Percentiles rank a stretch among this genome's conserved stretches.
Evolutionary conservation across 2,329 filamentous ascomycete species (phyloP).

Genomic region (Magnaporthiopsis incrustans): DNA sequence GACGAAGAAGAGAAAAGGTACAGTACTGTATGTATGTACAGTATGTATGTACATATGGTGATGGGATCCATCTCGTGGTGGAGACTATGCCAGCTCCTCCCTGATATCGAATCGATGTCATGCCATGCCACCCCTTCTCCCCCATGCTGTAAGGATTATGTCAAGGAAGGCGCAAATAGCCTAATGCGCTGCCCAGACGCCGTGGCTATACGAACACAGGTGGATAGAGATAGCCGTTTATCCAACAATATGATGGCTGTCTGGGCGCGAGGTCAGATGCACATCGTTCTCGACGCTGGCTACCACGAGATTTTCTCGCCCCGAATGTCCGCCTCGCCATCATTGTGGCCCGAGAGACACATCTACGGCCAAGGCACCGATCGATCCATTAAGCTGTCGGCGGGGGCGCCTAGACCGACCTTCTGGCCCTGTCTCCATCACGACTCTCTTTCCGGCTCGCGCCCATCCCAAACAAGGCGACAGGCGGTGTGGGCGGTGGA

Average conservation of each 20-base stretch:
- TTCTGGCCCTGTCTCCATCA: background rate
- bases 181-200: too few relatives aligned
- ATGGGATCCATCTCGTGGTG: background rate
- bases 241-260: background rate
- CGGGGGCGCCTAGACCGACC: background rate
- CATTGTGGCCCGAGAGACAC: background rate
- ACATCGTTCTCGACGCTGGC: too few relatives aligned
- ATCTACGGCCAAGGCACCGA: background rate
- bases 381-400: background rate
- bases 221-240: background rate
- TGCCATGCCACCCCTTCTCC: too few relatives aligned
- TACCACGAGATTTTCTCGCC: background rate
- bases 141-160: background rate
- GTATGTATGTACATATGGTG: too few relatives aligned
- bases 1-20: background rate
- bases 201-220: background rate
- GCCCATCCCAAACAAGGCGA: background rate
- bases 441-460: too few relatives aligned
- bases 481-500: background rate
- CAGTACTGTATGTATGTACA: too few relatives aligned
- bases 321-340: background rate
- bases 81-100: too few relatives aligned
- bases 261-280: background rate
- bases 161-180: background rate
- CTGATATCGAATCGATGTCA: too few relatives aligned